Percentiles rank a stretch among this genome's conserved stretches.
Evolutionary conservation across 148 eudicot species (phyloP).

Genomic region (Agrostemma githago): DNA sequence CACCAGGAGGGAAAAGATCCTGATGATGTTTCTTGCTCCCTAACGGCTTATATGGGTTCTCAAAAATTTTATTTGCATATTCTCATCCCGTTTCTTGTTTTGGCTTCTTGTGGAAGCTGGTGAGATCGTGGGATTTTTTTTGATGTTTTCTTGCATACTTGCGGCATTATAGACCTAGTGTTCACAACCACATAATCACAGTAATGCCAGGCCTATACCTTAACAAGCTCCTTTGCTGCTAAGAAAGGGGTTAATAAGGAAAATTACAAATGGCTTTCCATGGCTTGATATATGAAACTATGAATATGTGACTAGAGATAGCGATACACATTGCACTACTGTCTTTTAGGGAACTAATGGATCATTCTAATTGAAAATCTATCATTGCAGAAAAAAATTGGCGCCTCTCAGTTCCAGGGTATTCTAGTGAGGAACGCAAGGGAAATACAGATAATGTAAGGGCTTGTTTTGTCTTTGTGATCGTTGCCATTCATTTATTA

Average conservation of each 20-base stretch:
- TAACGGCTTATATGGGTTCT: neutral
- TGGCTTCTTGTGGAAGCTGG: neutral
- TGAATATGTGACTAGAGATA: constrained; percentile 1
- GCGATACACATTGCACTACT: neutral
- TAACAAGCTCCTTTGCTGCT: neutral
- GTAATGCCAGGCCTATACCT: neutral
- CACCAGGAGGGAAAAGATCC: neutral
- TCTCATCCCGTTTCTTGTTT: no score
- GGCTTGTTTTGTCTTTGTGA: neutral
- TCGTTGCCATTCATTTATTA: neutral
- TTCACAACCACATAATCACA: neutral
- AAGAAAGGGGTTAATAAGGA: neutral
- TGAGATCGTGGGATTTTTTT: neutral
- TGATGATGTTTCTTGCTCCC: neutral
- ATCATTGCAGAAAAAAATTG: constrained; percentile 75
- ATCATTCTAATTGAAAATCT: constrained; percentile 13
- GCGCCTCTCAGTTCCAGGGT: constrained; percentile 79
- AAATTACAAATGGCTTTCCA: neutral
- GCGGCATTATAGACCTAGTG: neutral
- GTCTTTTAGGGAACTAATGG: no score
- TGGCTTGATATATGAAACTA: neutral
- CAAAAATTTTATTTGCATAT: no score
- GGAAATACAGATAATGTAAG: constrained; percentile 55
- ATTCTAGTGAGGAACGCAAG: constrained; percentile 69
- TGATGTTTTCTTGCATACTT: neutral